Conservation (phyloP, 371 early-diverging fungal genomes). For the Funneliformis caledonium region DNA sequence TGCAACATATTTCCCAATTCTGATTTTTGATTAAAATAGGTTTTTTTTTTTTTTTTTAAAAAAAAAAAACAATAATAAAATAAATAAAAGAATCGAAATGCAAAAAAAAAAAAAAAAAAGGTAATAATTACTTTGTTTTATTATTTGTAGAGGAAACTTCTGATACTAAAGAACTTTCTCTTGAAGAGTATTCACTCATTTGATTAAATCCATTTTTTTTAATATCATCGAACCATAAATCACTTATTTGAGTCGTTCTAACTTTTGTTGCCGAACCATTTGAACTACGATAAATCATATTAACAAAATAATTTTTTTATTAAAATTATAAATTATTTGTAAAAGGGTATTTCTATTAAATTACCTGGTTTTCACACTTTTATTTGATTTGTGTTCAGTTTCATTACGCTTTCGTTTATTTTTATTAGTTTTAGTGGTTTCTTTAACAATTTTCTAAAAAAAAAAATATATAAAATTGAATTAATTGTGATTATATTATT, state of each 20-base stretch:
- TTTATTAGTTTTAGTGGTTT: not conserved
- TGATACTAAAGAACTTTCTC: not conserved
- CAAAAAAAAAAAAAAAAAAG: no score
- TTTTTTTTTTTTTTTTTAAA: not conserved
- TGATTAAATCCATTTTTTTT: not conserved
- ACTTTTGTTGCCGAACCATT: not conserved
- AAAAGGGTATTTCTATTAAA: not conserved
- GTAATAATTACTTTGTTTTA: not conserved
- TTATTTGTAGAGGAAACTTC: not conserved
- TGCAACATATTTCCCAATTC: conserved; percentile 84
- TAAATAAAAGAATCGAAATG: no score
- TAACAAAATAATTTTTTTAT: not conserved
- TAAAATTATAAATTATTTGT: not conserved
- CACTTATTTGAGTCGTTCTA: not conserved
- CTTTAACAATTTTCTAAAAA: not conserved
- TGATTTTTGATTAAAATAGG: conserved; percentile 32
- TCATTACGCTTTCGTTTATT: not conserved
- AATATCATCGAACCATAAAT: not conserved
- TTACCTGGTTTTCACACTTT: not conserved
- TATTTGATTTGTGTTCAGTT: not conserved
- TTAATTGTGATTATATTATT: no score
- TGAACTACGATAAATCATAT: not conserved
- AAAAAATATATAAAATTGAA: not conserved
- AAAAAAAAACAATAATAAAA: no score
- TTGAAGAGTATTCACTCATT: not conserved